Evolutionary conservation across 169 alveolate genomes (phyloP).

Genomic region (Plasmodium gonderi): DNA sequence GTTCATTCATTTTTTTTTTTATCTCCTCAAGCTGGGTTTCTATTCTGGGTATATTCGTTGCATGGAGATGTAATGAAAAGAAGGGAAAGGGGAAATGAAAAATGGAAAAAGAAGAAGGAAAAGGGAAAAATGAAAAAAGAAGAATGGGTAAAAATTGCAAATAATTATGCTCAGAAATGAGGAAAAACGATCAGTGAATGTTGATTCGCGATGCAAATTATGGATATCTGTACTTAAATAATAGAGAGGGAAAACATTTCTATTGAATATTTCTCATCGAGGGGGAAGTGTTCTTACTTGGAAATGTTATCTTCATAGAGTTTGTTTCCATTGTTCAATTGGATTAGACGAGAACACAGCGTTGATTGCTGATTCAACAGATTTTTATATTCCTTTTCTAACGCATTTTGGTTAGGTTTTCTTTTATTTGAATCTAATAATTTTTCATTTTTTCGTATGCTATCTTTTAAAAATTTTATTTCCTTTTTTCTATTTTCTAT

Average conservation of each 20-base stretch:
- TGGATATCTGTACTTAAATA: too few relatives aligned
- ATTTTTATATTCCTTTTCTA: constrained; percentile 56
- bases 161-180: too few relatives aligned
- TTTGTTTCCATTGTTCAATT: constrained; percentile 20
- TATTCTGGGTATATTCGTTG: too few relatives aligned
- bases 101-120: neutral
- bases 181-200: too few relatives aligned
- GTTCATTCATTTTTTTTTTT: constrained; percentile 44
- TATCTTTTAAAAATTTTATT: constrained; percentile 53
- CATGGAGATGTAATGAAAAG: too few relatives aligned
- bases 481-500: constrained; percentile 44
- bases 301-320: constrained; percentile 38
- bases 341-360: constrained; percentile 39
- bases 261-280: too few relatives aligned
- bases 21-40: constrained; percentile 30
- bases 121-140: neutral
- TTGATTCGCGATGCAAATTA: too few relatives aligned
- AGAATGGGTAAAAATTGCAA: neutral
- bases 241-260: too few relatives aligned
- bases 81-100: neutral
- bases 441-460: constrained; percentile 60
- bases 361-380: constrained; percentile 33
- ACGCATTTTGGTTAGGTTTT: constrained; percentile 34
- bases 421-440: constrained; percentile 55
- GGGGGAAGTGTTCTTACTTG: neutral